Base-by-base conservation (phyloP, 2,329 filamentous ascomycete species). In the Catunica adiposa region DNA sequence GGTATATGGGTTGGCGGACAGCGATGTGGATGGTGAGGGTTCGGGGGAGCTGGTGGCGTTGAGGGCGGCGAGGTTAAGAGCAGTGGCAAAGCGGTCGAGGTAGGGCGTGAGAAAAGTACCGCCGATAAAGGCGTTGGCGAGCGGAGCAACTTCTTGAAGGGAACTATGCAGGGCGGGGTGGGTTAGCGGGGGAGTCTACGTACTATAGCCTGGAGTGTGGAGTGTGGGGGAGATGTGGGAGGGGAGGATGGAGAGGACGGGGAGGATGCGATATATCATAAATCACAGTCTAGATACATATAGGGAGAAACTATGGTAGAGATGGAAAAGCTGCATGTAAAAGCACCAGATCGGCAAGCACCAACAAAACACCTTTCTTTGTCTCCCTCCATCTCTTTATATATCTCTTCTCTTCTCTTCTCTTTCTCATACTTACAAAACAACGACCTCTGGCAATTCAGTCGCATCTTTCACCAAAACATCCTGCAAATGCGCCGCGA, bases 91-190 rank as follows among this genome's bases (percentile, higher is more conserved):
- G 26, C 78, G 76, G 56, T 80, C 71, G 62, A 92, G 80, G 67
- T 94, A 97, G 0, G 84, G 81, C 25, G 74, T 74, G 37, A 97
- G 70, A 61, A 86, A 85, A 20, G 85, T 83, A 38, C 86, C 84
- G 29, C 90, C 90, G 48, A 96, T 82, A 66, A 97, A 94, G 23
- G 86, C 80, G 64, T 88, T 80, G 54, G 83, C 78, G 52, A 97
- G 76, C 0, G 92, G 92, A 8, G 89, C 85, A 59, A 96, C 76
- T 69, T 98, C 92, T 68, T 98, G 89, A 17, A 98, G 76, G 74
- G 89, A 88, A 73, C 66, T 83, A 66, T 7, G n/a, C 11, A 34
- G 5, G 50, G 26, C 6, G 1, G n/a, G 25, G 15, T 51, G 22
- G 15, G 4, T 47, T 34, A 29, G 5, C 15, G 38, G 11, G 38